Conservation (phyloP, 2,329 filamentous ascomycete species). For the Alternaria sp. region DNA sequence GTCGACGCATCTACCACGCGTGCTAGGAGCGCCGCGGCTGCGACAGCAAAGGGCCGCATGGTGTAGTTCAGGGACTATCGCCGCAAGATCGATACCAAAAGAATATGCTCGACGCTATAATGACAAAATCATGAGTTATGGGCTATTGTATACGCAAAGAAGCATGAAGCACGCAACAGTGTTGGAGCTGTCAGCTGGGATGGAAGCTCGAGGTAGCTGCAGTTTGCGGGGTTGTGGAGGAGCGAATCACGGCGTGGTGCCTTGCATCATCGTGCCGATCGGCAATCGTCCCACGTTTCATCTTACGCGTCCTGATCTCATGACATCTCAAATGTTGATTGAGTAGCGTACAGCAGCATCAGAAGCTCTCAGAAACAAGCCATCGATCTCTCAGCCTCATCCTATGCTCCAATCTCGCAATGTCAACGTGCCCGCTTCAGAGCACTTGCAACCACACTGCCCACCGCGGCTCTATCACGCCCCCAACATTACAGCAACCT, state of each 20-base stretch:
- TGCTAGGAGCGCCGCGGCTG: conserved; percentile 49
- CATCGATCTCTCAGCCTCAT: background rate
- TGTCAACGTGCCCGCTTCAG: background rate
- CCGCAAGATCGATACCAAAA: background rate
- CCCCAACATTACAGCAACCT: conserved; percentile 11
- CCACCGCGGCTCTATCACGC: background rate
- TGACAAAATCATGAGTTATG: background rate
- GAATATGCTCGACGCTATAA: conserved; percentile 1
- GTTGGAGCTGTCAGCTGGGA: conserved; percentile 25
- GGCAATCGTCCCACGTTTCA: conserved; percentile 10
- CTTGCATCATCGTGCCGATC: conserved; percentile 29
- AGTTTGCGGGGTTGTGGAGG: conserved; percentile 29
- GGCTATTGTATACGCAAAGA: background rate
- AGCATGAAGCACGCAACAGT: background rate
- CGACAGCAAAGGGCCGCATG: conserved; percentile 37
- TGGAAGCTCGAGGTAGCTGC: conserved; percentile 26
- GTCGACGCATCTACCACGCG: conserved; percentile 56
- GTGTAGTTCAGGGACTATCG: conserved; percentile 8
- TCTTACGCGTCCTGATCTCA: conserved; percentile 6
- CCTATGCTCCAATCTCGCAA: background rate
- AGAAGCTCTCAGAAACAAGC: no score
- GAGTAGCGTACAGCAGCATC: background rate
- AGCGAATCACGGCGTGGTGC: conserved; percentile 33
- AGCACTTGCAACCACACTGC: background rate
- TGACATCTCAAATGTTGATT: background rate